These are phyloP conservation scores for Leishmania tarentolae DNA, from an alignment of 208 protist species.

Conservation along the genomic window DNA sequence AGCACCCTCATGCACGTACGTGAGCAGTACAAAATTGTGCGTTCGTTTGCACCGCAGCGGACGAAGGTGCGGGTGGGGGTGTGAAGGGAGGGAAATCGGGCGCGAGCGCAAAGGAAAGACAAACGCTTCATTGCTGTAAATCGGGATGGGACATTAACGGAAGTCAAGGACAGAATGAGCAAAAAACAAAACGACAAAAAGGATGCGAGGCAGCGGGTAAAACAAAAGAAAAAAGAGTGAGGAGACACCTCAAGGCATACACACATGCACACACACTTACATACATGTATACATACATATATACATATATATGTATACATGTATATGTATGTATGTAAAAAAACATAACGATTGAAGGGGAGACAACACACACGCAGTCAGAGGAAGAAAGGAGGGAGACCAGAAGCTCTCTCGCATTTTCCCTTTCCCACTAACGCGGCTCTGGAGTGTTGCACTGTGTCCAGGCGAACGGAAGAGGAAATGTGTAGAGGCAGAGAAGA, in stretches of 20 bases:
- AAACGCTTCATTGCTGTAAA: background rate
- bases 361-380: background rate
- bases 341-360: background rate
- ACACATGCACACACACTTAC: background rate
- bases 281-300: background rate
- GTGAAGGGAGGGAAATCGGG: background rate
- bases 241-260: background rate
- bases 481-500: background rate
- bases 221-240: conserved; percentile 2
- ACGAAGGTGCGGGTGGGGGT: background rate
- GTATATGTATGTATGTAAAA: background rate
- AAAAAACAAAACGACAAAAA: background rate
- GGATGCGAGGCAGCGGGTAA: background rate
- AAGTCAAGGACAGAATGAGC: background rate
- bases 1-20: background rate
- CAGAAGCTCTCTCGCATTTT: background rate
- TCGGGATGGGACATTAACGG: background rate
- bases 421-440: background rate
- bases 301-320: background rate
- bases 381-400: background rate
- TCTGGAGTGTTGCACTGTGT: conserved; percentile 12
- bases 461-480: background rate
- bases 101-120: background rate
- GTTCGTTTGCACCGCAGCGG: background rate
- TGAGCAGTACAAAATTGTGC: conserved; percentile 1